Evolutionary conservation across 257 asterid species (phyloP), one percentile per base, ranked within the genome.

Genomic region (Petrea volubilis): DNA sequence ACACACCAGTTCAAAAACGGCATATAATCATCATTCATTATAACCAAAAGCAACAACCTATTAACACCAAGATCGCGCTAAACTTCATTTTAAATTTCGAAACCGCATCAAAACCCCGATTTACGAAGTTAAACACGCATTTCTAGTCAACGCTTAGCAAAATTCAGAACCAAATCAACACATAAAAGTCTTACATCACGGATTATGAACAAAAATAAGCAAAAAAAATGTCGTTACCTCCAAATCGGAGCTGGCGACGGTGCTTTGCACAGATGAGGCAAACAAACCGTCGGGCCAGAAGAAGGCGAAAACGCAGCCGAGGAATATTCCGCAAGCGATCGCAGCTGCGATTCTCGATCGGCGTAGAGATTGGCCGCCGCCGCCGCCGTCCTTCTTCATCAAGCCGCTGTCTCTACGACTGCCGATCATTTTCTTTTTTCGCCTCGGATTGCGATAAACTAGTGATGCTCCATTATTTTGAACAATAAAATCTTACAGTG

Each of bases 261-360:
- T 14, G 51, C 57, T 66, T 51, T 43, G 83, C 50, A 70, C 1
- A 17, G 79, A 56, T 25, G 86, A 24, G 74, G 53, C 61, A 13
- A 78, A 73, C 75, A 82, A 62, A 15, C 86, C 88, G 33, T 60
- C 47, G 3, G 95, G 91, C 64, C 59, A 68, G 20, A 82, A 28
- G 74, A 83, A 79, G 52, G 88, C 86, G 58, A 82, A 82, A 58
- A 82, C 67, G 70, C 84, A 77, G 31, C 90, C 92, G 33, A 77
- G 7, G 21, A 78, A 17, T 14, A 84, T 18, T 49, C 95, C 95
- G 68, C 72, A 60, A 38, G 72, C 61, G 47, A 88, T 60, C 20
- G 90, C 85, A 55, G 75, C 80, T 47, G 64, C 76, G 65, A 86
- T 82, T 70, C 68, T 79, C 46, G 85, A 83, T 33, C 72, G 64